Evolutionary conservation across 169 alveolate genomes (phyloP), one percentile per base, ranked within the genome.

Genomic region (Plasmodium knowlesi): DNA sequence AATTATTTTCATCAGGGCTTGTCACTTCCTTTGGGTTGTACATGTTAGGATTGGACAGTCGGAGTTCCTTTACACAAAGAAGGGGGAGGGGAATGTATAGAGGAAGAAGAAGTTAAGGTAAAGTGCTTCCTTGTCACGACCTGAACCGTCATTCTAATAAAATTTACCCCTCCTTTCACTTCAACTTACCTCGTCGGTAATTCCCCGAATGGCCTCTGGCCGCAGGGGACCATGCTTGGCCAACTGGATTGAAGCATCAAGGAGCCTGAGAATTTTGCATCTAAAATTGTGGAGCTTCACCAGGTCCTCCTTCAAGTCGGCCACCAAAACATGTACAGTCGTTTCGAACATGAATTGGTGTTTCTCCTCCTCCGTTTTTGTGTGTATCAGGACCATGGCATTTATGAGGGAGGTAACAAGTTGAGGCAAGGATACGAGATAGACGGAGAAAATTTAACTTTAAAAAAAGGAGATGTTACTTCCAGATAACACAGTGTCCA

Each of bases 191-290:
- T 97, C 98, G 84, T 98, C 99, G 22, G 98, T 95, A 72, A 98
- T 93, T 34, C 99, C 99, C 53, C 99, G 96, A 4, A 98, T 92
- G 93, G 97, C 99, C 92, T 98, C 99, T 0, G 99, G 99, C 84
- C 98, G 96, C 82, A 98, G 85, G 34, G 99, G 99, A 39, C 99
- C 99, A 85, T 98, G 97, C 37, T 97, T 97, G 19, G 98, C 98
- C 85, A 98, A 93, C 71, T 97, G 99, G 91, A 95, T 98, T 34
- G 97, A 92, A 14, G 98, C 97, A 34, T 96, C 98, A 41, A 98
- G 95, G 70, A 97, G 95, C 43, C 97, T 95, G 74, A 98, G 98
- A 19, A 97, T 84, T 88, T 97, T 96, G 43, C 98, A 91, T 88
- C 99, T 92, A 80, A 96, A 81, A 92, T 98, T 98, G 94, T 97